Percentiles rank a stretch among this genome's conserved stretches.
phyloP scores from a whole-genome alignment of 2,329 filamentous ascomycete genomes.

The Thielaviopsis punctulata region DNA sequence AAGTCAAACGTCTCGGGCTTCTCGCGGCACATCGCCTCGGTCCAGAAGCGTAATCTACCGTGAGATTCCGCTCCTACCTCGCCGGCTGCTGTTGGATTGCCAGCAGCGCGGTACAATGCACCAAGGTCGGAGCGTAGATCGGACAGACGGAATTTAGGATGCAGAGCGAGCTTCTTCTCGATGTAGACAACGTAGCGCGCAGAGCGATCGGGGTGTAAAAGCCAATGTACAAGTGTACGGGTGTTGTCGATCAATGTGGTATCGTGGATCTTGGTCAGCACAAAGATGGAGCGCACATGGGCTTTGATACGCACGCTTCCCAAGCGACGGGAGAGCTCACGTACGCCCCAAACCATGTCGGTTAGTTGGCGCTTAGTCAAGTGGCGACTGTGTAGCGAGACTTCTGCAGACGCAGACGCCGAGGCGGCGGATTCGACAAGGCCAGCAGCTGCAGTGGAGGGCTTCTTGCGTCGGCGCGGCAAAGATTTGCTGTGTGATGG shows the following conservation, averaged over 20 bases:
- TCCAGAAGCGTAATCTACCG: slow-evolving; percentile 63
- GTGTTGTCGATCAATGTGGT: slow-evolving; percentile 61
- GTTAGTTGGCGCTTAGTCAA: slow-evolving; percentile 88
- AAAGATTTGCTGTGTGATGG: slow-evolving; percentile 12
- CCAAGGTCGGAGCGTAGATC: slow-evolving; percentile 48
- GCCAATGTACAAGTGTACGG: slow-evolving; percentile 61
- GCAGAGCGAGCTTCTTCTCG: slow-evolving; percentile 55
- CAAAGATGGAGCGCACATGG: slow-evolving; percentile 65
- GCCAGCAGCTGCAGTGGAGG: not conserved
- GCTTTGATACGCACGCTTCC: slow-evolving; percentile 71
- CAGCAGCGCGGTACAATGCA: slow-evolving; percentile 20
- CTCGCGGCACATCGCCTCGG: slow-evolving; percentile 55
- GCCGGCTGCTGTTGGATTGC: slow-evolving; percentile 19
- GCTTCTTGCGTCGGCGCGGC: not conserved
- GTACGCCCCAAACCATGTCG: slow-evolving; percentile 92
- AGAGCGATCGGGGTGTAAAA: slow-evolving; percentile 53
- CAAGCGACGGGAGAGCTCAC: slow-evolving; percentile 73
- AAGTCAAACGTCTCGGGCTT: slow-evolving; percentile 86
- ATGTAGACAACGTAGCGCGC: slow-evolving; percentile 65
- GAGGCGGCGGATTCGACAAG: slow-evolving; percentile 1
- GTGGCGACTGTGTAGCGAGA: slow-evolving; percentile 42
- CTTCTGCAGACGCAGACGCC: slow-evolving; percentile 14
- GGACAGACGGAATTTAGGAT: slow-evolving; percentile 55
- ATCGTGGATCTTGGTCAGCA: slow-evolving; percentile 87
- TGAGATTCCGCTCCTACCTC: slow-evolving; percentile 20